Conservation (phyloP, 495 filamentous ascomycete genomes). For the Staphylotrichum longicolle region DNA sequence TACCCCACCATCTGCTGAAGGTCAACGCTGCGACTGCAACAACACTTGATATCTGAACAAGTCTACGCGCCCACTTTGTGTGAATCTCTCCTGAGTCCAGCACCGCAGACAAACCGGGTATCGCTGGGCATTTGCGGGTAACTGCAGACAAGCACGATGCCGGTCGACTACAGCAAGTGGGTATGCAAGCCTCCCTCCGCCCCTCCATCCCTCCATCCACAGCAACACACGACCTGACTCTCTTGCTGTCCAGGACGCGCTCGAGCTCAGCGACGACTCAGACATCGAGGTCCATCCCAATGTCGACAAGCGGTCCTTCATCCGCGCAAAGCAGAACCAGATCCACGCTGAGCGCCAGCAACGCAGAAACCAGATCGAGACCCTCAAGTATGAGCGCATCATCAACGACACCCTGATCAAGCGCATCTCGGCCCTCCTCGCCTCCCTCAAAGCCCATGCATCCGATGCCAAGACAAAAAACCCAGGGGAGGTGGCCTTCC, state of each 20-base stretch:
- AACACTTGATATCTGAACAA: too few species aligned
- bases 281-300: conserved; percentile 99
- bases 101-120: too few species aligned
- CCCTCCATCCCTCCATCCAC: not conserved
- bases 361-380: conserved; percentile 83
- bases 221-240: conserved; percentile 3
- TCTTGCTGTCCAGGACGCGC: conserved; percentile 59
- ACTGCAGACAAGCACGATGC: conserved; percentile 55
- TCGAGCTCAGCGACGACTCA: conserved; percentile 96
- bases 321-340: conserved; percentile 94
- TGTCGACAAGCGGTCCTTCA: conserved; percentile 97
- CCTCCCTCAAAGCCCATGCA: conserved; percentile 64
- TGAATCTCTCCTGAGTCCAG: too few species aligned
- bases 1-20: conserved; percentile 18
- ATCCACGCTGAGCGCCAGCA: conserved; percentile 86
- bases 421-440: conserved; percentile 76
- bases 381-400: conserved; percentile 85
- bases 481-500: conserved; percentile 80
- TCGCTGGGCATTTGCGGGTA: too few species aligned
- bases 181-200: conserved; percentile 38
- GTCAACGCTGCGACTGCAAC: too few species aligned
- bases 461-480: conserved; percentile 60
- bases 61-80: not conserved
- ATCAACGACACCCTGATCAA: conserved; percentile 87
- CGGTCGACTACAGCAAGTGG: conserved; percentile 95